Conservation (phyloP, 192 early-diverging fungal species). For the Rhizoclosmatium sp. region DNA sequence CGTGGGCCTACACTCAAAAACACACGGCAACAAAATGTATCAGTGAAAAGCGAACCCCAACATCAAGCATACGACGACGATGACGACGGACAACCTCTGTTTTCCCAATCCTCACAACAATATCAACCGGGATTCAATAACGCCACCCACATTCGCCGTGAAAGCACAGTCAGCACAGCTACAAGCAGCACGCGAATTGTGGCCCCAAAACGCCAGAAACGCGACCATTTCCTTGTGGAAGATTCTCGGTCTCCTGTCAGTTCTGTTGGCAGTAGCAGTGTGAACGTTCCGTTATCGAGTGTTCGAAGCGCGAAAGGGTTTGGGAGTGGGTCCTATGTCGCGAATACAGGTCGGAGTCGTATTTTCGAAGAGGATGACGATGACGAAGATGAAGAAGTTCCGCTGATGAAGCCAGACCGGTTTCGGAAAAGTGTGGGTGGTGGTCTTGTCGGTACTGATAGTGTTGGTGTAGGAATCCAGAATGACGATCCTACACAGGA, state of each 20-base stretch:
- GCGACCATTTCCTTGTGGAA: background rate
- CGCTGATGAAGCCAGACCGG: background rate
- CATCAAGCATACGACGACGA: background rate
- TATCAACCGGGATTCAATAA: background rate
- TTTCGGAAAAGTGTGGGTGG: background rate
- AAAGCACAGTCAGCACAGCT: background rate
- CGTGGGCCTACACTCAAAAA: background rate
- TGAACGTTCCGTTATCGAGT: background rate
- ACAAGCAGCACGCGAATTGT: background rate
- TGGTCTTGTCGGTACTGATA: background rate
- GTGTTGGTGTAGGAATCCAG: background rate
- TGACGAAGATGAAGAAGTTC: background rate
- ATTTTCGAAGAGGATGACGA: background rate
- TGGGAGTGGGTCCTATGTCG: background rate
- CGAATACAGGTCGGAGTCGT: background rate
- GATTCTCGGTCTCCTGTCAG: background rate
- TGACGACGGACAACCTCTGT: constrained; percentile 18
- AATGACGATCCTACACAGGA: background rate
- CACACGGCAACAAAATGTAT: background rate
- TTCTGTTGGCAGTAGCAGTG: background rate
- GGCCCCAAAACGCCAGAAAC: background rate
- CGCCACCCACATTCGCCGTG: background rate
- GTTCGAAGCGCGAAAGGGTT: background rate
- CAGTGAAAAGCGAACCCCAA: background rate
- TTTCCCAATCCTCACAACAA: constrained; percentile 13